These are phyloP conservation scores for Aspergillus viridinutans DNA, from an alignment of 2,329 filamentous ascomycete genomes.

Conservation along the genomic window DNA sequence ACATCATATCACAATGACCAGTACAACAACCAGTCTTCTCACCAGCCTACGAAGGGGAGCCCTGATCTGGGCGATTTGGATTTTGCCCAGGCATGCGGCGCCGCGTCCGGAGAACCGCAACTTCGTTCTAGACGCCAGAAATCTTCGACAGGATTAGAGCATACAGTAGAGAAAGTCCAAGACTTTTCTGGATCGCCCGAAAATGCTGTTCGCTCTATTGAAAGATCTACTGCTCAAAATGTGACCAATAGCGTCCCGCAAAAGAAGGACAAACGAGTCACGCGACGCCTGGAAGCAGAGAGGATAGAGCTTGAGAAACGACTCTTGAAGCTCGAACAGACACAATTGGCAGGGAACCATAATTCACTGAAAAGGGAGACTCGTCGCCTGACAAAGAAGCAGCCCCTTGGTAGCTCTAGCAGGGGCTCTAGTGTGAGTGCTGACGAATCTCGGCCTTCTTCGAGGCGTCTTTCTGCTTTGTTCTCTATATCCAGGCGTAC, in stretches of 20 bases:
- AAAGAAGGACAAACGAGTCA: conserved; percentile 28
- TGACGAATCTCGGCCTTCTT: conserved; percentile 23
- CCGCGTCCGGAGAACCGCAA: conserved; percentile 1
- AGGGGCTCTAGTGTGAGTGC: conserved; percentile 28
- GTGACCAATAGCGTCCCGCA: conserved; percentile 15
- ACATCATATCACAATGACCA: not conserved
- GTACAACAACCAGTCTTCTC: not conserved
- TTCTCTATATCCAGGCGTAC: conserved; percentile 25
- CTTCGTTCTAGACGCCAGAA: not conserved
- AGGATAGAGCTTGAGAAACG: conserved; percentile 25
- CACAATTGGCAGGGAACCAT: conserved; percentile 11
- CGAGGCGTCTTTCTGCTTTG: conserved; percentile 21
- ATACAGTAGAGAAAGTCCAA: conserved; percentile 2
- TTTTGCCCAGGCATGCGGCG: not conserved
- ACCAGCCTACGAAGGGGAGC: not conserved
- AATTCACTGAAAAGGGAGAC: conserved; percentile 17
- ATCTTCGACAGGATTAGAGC: not conserved
- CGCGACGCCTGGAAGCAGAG: conserved; percentile 30
- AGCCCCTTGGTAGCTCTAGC: conserved; percentile 25
- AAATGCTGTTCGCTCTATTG: conserved; percentile 4
- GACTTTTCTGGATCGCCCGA: conserved; percentile 5
- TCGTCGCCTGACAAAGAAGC: conserved; percentile 34
- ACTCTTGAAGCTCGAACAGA: conserved; percentile 23
- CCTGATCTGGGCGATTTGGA: not conserved
- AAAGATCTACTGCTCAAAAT: conserved; percentile 15